Evolutionary conservation across 148 eudicot genomes (phyloP).

Genomic region (Drosera capensis): DNA sequence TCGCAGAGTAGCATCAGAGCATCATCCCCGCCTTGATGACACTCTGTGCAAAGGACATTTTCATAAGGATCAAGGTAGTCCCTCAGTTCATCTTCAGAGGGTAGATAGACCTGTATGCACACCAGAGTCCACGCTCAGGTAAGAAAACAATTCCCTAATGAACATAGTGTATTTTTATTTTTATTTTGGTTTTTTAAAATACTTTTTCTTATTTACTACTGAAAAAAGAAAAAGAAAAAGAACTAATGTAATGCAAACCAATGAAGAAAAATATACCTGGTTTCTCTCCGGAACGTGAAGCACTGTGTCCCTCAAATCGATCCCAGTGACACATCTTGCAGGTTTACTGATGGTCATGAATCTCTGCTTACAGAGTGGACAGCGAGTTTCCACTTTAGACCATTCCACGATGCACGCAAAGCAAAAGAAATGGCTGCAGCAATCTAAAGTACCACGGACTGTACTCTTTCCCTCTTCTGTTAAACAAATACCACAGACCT

Average conservation of each 20-base stretch:
- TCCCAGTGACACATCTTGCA: constrained; percentile 25
- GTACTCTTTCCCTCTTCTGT: constrained; percentile 78
- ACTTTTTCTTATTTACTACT: no score
- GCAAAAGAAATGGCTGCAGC: constrained; percentile 90
- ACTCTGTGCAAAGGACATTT: constrained; percentile 74
- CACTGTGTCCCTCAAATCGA: constrained; percentile 34
- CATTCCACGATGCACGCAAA: constrained; percentile 92
- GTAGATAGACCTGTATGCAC: constrained; percentile 72
- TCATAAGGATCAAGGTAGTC: constrained; percentile 78
- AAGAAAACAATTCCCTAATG: not conserved
- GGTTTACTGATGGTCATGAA: constrained; percentile 62
- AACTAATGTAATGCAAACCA: no score
- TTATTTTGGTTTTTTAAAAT: no score
- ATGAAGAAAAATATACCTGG: constrained; percentile 47
- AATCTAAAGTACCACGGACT: constrained; percentile 63
- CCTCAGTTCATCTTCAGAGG: constrained; percentile 86
- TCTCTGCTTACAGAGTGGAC: constrained; percentile 93
- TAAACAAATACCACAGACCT: constrained; percentile 88
- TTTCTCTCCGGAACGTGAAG: constrained; percentile 70
- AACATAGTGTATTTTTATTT: no score
- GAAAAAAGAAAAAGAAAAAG: no score
- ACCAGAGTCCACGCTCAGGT: constrained; percentile 1
- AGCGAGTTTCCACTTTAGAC: constrained; percentile 98
- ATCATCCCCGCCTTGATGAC: constrained; percentile 91
- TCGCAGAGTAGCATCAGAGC: constrained; percentile 88